Percentiles rank a stretch among this genome's conserved stretches.
Conservation (phyloP, 495 filamentous ascomycete species). For the Pseudotulostoma volvatum region DNA sequence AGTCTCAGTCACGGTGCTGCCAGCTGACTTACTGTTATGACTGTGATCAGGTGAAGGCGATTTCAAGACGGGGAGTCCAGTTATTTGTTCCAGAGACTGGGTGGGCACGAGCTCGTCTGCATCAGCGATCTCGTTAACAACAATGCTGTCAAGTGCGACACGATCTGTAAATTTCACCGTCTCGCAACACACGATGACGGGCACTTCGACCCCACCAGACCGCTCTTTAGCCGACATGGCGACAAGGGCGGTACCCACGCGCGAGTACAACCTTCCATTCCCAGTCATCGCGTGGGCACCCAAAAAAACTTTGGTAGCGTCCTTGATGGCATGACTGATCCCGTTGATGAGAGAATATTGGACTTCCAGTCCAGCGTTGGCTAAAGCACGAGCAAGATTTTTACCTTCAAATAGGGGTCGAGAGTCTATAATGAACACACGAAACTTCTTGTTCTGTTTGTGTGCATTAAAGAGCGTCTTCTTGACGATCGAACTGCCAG, state of each 20-base stretch:
- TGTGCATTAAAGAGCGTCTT: constrained; percentile 59
- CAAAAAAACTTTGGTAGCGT: constrained; percentile 66
- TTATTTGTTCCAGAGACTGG: constrained; percentile 20
- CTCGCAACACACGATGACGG: constrained; percentile 85
- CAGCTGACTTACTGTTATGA: constrained; percentile 15
- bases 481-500: constrained; percentile 73
- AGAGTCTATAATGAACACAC: constrained; percentile 72
- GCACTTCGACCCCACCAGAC: constrained; percentile 40
- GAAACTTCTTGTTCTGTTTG: constrained; percentile 52
- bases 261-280: constrained; percentile 73
- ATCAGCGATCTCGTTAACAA: constrained; percentile 75
- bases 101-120: constrained; percentile 42
- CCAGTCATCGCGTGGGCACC: constrained; percentile 84
- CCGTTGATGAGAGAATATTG: constrained; percentile 67
- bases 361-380: constrained; percentile 51
- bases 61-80: constrained; percentile 19
- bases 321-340: constrained; percentile 51
- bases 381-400: constrained; percentile 50
- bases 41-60: constrained; percentile 11
- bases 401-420: constrained; percentile 69
- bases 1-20: constrained; percentile 11
- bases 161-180: constrained; percentile 90
- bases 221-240: constrained; percentile 70
- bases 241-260: constrained; percentile 73
- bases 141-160: constrained; percentile 78